phyloP scores from a whole-genome alignment of 148 eudicot genomes.

The Beta vulgaris region DNA sequence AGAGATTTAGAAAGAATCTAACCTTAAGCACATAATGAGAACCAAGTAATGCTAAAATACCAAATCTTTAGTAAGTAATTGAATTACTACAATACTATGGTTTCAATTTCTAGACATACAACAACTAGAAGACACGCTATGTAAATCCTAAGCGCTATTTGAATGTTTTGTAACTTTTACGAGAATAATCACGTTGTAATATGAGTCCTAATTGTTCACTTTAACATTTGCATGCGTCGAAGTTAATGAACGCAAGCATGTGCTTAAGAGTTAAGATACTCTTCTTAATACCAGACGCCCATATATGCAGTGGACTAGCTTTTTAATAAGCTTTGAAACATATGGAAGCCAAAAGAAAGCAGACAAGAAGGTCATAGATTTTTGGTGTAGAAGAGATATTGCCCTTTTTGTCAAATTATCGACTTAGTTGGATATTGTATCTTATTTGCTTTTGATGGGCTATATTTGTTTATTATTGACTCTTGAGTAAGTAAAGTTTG shows the following conservation, averaged over 20 bases:
- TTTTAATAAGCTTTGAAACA: background rate
- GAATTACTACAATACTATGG: too few relatives aligned
- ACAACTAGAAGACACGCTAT: slow-evolving; percentile 29
- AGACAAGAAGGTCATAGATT: slow-evolving; percentile 9
- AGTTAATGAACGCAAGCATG: slow-evolving; percentile 11
- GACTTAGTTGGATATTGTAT: background rate
- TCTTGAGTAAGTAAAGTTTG: too few relatives aligned
- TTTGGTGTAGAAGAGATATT: background rate
- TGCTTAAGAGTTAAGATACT: slow-evolving; percentile 26
- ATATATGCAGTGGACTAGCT: slow-evolving; percentile 2
- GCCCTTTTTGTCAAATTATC: slow-evolving; percentile 11
- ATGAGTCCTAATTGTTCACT: background rate
- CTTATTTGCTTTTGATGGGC: too few relatives aligned
- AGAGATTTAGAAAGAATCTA: slow-evolving; percentile 12
- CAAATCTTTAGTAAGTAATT: background rate
- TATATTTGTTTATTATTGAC: too few relatives aligned
- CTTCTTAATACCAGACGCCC: slow-evolving; percentile 17
- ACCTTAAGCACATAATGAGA: slow-evolving; percentile 12
- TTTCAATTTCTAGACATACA: slow-evolving; percentile 28
- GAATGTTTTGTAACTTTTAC: slow-evolving; percentile 25
- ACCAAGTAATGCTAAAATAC: slow-evolving; percentile 17
- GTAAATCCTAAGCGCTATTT: slow-evolving; percentile 27
- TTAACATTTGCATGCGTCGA: slow-evolving; percentile 10
- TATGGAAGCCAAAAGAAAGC: slow-evolving; percentile 13
- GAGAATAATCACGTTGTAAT: background rate